Evolutionary conservation across 176 grass and related monocot genomes (phyloP).

Genomic region (Oryza australiensis): DNA sequence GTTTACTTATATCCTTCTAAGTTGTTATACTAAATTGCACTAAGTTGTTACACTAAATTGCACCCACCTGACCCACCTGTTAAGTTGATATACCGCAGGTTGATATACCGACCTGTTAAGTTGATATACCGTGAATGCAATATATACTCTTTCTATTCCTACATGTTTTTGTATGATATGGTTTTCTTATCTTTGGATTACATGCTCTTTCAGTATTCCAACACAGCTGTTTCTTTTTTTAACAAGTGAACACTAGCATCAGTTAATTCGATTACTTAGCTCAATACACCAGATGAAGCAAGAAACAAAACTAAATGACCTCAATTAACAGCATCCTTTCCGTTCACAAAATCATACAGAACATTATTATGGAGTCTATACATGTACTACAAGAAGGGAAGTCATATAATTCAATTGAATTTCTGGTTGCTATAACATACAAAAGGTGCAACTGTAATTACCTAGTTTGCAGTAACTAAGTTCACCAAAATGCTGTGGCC

Average conservation of each 20-base stretch:
- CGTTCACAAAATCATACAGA: constrained; percentile 31
- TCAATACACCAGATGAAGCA: neutral
- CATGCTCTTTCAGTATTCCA: neutral
- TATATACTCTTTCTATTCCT: neutral
- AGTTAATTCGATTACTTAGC: neutral
- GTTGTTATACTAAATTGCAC: too few species aligned
- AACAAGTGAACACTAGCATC: neutral
- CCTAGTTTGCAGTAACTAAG: constrained; percentile 61
- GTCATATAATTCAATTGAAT: constrained; percentile 47
- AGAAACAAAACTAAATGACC: constrained; percentile 7
- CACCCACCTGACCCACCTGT: too few species aligned
- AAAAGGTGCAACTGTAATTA: constrained; percentile 61
- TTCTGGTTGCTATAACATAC: constrained; percentile 60
- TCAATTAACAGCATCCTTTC: constrained; percentile 17
- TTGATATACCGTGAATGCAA: too few species aligned
- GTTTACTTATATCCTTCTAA: too few species aligned
- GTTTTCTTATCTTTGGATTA: neutral
- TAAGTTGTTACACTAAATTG: too few species aligned
- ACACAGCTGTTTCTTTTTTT: neutral
- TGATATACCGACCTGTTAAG: too few species aligned
- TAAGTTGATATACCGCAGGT: too few species aligned
- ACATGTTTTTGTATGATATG: neutral
- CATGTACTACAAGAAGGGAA: constrained; percentile 41
- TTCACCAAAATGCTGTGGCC: constrained; percentile 50
- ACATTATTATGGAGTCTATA: constrained; percentile 9